Evolutionary conservation across 129 eudicot genomes (phyloP), one percentile per base, ranked within the genome.

Genomic region (Pittosporum tobira): DNA sequence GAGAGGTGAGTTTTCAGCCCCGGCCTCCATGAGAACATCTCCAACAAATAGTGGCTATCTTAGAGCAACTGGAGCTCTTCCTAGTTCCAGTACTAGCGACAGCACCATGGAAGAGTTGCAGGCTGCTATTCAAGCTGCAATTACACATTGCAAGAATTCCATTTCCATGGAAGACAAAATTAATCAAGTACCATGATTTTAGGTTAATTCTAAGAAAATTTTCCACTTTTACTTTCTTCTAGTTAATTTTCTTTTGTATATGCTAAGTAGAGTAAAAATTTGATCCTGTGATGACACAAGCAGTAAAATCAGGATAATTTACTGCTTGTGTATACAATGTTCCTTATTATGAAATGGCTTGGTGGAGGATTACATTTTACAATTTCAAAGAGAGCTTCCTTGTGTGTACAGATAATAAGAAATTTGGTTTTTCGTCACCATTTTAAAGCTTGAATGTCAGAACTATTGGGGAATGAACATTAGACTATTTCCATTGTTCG

Each of bases 121-220:
- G 44, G 84, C 95, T 55, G 97, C 97, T 10, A 90, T 90, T 70
- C 94, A 85, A 74, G 93, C 97, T 71, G 97, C 95, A 7, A 90
- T 90, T 62, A 81, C 97, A 73, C 95, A 90, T 73, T 90, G 97
- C 74, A 90, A 90, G 78, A 90, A 82, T 10, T 90, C 97, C 27
- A 79, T 70, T 64, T 79, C 84, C 8, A 52, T 65, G 57, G 85
- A 84, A 52, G 85, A 77, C 25, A 76, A 76, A 66, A 60, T 61
- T n/a, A n/a, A n/a, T n/a, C 60, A 85, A 71, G 59, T 51, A 57
- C 31, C 34, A 30, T 20, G 46, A 48, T 62, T 26, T 62, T 26
- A 57, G 46, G 40, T 45, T 45, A 45, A 49, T 49, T 49, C 2
- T 48, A 31, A 34, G 40, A 34, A 34, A 12, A 34, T 6, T 5